A percentile compares a stretch with the other conserved stretches of the same genome.
phyloP scores from a whole-genome alignment of 352 stramenopile species.

The Pythium brachiatum region DNA sequence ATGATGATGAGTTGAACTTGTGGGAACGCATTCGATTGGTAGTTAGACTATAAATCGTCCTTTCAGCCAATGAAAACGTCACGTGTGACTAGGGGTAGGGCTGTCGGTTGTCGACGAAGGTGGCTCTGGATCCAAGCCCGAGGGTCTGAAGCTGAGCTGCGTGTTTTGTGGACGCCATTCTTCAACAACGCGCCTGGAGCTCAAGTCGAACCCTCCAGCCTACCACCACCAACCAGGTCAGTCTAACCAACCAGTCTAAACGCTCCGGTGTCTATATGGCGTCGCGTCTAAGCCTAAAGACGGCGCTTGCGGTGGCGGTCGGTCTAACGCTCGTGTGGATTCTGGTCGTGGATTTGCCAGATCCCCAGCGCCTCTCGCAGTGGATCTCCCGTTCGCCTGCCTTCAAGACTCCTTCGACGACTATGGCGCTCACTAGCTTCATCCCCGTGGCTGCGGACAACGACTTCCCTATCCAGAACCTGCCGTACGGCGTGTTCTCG shows the following conservation, averaged over 20 bases:
- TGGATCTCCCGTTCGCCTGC: not conserved
- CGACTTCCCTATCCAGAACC: slow-evolving; percentile 94
- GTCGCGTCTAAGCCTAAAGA: not conserved
- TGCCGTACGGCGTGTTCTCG: slow-evolving; percentile 95
- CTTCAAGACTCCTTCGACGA: not conserved
- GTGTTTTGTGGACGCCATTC: slow-evolving; percentile 19
- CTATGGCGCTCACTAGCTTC: slow-evolving; percentile 52
- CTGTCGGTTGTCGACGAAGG: slow-evolving; percentile 18
- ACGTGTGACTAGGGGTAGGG: slow-evolving; percentile 11
- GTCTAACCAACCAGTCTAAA: slow-evolving; percentile 3
- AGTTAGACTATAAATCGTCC: not conserved
- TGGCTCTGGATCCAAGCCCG: not conserved
- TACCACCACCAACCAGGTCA: slow-evolving; percentile 12
- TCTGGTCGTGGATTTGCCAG: slow-evolving; percentile 7
- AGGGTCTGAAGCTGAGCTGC: slow-evolving; percentile 13
- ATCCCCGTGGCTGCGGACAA: slow-evolving; percentile 47
- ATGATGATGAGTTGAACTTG: slow-evolving; percentile 22
- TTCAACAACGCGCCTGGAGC: slow-evolving; percentile 19
- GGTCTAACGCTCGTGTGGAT: slow-evolving; percentile 22
- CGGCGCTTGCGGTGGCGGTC: not conserved
- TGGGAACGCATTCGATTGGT: slow-evolving; percentile 10
- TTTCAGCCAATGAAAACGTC: slow-evolving; percentile 12
- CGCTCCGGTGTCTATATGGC: not conserved
- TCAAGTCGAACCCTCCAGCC: not conserved
- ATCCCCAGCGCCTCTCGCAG: not conserved